phyloP scores from a whole-genome alignment of 2,329 filamentous ascomycete genomes.

The Phialophora expanda region DNA sequence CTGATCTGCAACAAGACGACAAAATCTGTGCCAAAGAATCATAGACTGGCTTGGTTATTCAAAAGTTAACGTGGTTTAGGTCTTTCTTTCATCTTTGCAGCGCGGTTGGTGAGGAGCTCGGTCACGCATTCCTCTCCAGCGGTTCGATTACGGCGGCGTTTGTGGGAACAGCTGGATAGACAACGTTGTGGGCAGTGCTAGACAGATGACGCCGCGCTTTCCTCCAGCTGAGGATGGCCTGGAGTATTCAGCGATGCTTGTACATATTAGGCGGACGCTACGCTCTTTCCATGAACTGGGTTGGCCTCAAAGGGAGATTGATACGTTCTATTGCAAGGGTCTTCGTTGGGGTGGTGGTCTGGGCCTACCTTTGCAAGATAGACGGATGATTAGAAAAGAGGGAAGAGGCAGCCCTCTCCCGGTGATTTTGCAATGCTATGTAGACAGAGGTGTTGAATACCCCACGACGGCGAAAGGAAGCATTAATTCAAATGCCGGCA shows the following conservation, averaged over 20 bases:
- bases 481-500: neutral
- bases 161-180: slow-evolving; percentile 17
- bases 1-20: slow-evolving; percentile 4
- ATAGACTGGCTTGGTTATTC: slow-evolving; percentile 20
- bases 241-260: slow-evolving; percentile 3
- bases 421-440: slow-evolving; percentile 7
- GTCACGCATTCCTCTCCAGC: slow-evolving; percentile 1
- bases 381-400: neutral
- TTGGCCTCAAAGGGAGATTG: neutral
- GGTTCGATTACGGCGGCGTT: slow-evolving; percentile 14
- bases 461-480: neutral
- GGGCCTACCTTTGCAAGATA: neutral
- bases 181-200: slow-evolving; percentile 5
- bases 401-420: slow-evolving; percentile 11
- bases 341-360: too few relatives aligned
- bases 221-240: slow-evolving; percentile 8
- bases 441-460: neutral
- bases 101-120: neutral
- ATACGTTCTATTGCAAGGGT: neutral
- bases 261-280: slow-evolving; percentile 5
- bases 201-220: neutral
- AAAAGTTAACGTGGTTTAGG: slow-evolving; percentile 14
- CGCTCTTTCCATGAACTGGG: neutral
- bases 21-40: slow-evolving; percentile 14
- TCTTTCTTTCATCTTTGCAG: slow-evolving; percentile 1